Evolutionary conservation across 2,329 filamentous ascomycete genomes (phyloP), one percentile per base, ranked within the genome.

Genomic region (Apiospora sp.): DNA sequence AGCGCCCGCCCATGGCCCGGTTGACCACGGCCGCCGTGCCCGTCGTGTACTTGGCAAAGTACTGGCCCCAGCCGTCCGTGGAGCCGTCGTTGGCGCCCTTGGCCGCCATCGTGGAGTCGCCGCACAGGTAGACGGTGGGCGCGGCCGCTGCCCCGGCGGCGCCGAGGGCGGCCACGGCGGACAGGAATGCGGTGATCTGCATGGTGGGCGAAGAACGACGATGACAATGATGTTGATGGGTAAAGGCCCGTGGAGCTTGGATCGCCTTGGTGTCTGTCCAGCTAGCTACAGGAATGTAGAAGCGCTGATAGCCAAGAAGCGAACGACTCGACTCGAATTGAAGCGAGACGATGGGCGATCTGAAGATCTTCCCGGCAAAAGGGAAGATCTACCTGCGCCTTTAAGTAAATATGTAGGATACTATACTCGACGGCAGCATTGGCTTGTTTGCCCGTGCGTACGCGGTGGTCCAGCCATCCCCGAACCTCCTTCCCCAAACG

Each of bases 1-100:
- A 90, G 69, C 90, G 88, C 69, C 91, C 91, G 12, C 84, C 88
- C 37, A 91, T 86, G 68, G 91, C 91, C 73, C 89, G 83, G 84
- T 93, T 92, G 75, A 88, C 84, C 6, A 91, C 86, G 1, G 83
- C 83, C 44, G 78, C 72, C 34, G 58, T 64, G 58, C 58, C 58
- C 13, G 78, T 79, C 72, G 88, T 79, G 58, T 85, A 87, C 73
- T 86, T 84, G 46, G 82, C 80, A 51, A 92, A 81, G 79, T 89
- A 91, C 74, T 88, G 82, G 72, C 90, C 91, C 90, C 91, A 92
- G 73, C 90, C 89, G 87, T 78, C 73, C 16, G 75, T 80, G 67
- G 41, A 13, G 30, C 81, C 81, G 46, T 80, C 82, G 41, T 80
- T 82, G 24, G 82, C 83, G 7, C 83, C 84, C 43, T 76, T 80